Base-by-base conservation (phyloP, 371 early-diverging fungal genomes). In the Dentiscutata heterogama region DNA sequence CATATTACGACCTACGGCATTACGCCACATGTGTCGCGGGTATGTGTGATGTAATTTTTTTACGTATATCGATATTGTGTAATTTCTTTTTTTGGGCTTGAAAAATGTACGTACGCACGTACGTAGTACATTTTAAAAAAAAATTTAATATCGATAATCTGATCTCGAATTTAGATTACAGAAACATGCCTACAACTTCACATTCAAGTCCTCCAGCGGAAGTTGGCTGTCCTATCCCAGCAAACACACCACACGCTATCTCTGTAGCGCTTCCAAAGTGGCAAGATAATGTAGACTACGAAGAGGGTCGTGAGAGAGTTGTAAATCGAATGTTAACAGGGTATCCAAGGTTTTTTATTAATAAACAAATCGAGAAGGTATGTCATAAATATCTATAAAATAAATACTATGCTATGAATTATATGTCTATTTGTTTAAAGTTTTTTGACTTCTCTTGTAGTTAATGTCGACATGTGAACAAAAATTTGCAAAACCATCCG, bases 331-430 rank as follows among this genome's bases (percentile, higher is more conserved):
- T 96, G 94, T 87, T 90, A 63, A 89, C 91, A 51, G 99, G 98
- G 2, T 98, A 98, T 85, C 99, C 99, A 25, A 94, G 99, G 39
- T 98, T 98, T 89, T 96, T 97, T 83, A 93, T 95, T 84, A 89
- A 89, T 84, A 91, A 90, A 14, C 83, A 86, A 50, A 92, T 95
- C 82, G 91, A 94, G 83, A 88, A 94, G 90, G 93, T 95, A 88
- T 85, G 84, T 16, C 25, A 75, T 11, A 46, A 42, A 31, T 68
- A 2, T 6, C 27, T 5, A 27, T 64, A 25, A n/a, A 11, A 64
- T 64, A 27, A 31, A 14, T 25, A 50, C 13, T 13, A 13, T 50
- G 14, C 50, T 2, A 13, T 13, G 11, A 42, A 46, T 46, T 46
- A 13, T 46, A 46, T 46, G 13, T 35, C 35, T 35, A 50, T 13